These are phyloP conservation scores for Rhodotorula babjevae DNA, from an alignment of 768 basidiomycete genomes.

Conservation along the genomic window DNA sequence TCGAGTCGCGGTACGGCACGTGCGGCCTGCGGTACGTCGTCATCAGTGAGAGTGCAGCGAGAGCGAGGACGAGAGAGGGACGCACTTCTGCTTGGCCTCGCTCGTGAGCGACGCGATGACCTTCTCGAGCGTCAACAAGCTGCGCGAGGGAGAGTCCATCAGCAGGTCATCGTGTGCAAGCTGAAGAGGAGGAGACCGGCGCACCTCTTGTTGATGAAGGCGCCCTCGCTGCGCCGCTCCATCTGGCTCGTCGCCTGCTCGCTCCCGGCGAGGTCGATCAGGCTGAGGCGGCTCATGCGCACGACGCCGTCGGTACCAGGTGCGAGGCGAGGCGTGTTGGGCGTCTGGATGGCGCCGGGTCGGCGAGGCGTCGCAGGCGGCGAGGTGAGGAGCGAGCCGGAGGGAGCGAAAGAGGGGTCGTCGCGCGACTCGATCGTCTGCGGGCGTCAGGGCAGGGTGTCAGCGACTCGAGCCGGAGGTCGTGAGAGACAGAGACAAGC, in stretches of 20 bases:
- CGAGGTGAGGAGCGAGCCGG: not conserved
- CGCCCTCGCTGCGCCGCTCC: conserved; percentile 87
- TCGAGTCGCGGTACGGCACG: conserved; percentile 94
- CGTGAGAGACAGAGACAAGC: conserved; percentile 5
- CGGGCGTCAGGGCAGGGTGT: not conserved
- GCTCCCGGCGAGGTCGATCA: conserved; percentile 94
- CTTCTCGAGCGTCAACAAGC: conserved; percentile 78
- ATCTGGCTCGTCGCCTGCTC: conserved; percentile 95
- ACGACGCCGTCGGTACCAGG: conserved; percentile 35
- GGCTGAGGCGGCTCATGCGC: conserved; percentile 54
- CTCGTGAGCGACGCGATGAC: conserved; percentile 81
- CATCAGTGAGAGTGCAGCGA: not conserved
- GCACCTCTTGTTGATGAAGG: conserved; percentile 72
- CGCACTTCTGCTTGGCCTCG: conserved; percentile 62
- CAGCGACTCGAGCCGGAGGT: no score
- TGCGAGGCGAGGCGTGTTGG: conserved; percentile 22
- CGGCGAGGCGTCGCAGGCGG: not conserved
- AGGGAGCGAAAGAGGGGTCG: not conserved
- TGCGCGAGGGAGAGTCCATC: conserved; percentile 43
- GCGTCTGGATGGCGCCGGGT: not conserved
- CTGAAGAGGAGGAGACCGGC: conserved; percentile 43
- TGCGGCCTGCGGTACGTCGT: conserved; percentile 60
- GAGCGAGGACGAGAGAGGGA: conserved; percentile 58
- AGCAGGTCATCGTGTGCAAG: not conserved
- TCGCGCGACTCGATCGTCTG: conserved; percentile 43